phyloP scores from a whole-genome alignment of 2,329 filamentous ascomycete genomes.

The Ascochyta clinopodiicola region DNA sequence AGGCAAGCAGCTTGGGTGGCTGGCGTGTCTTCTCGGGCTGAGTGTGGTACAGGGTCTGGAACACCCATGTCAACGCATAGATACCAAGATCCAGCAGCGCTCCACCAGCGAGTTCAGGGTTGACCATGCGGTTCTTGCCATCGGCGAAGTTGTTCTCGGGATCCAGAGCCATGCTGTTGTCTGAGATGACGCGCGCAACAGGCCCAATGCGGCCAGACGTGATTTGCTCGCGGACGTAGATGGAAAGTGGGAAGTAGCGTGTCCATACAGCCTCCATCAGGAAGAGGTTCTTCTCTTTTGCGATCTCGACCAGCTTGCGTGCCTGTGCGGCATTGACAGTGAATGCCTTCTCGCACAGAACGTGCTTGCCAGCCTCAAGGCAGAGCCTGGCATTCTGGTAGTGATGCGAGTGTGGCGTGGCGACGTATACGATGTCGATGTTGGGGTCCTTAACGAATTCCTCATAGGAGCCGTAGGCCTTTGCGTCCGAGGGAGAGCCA shows the following conservation, averaged over 20 bases:
- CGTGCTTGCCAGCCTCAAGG: slow-evolving; percentile 82
- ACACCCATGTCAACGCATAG: slow-evolving; percentile 89
- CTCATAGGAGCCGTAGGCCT: slow-evolving; percentile 80
- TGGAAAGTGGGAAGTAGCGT: slow-evolving; percentile 82
- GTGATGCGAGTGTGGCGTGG: slow-evolving; percentile 90
- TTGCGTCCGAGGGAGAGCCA: slow-evolving; percentile 70
- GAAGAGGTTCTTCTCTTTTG: slow-evolving; percentile 68
- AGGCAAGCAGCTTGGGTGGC: slow-evolving; percentile 70
- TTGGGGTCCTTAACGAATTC: slow-evolving; percentile 80
- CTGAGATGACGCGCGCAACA: slow-evolving; percentile 63
- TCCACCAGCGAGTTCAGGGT: slow-evolving; percentile 81
- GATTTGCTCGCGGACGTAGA: slow-evolving; percentile 74
- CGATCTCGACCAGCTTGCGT: slow-evolving; percentile 73
- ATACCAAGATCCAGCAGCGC: slow-evolving; percentile 85
- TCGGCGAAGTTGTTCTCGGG: slow-evolving; percentile 62
- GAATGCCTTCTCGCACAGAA: slow-evolving; percentile 90
- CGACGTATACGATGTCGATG: slow-evolving; percentile 86
- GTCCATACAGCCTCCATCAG: slow-evolving; percentile 78
- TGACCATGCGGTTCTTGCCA: slow-evolving; percentile 76
- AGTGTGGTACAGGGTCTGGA: slow-evolving; percentile 85
- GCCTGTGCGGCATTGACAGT: slow-evolving; percentile 83
- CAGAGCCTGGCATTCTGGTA: slow-evolving; percentile 90
- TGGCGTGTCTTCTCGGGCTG: slow-evolving; percentile 70
- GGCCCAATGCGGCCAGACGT: slow-evolving; percentile 60
- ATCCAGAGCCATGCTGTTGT: slow-evolving; percentile 66